phyloP scores from a whole-genome alignment of 2,329 filamentous ascomycete genomes.

The Mycogone perniciosa region DNA sequence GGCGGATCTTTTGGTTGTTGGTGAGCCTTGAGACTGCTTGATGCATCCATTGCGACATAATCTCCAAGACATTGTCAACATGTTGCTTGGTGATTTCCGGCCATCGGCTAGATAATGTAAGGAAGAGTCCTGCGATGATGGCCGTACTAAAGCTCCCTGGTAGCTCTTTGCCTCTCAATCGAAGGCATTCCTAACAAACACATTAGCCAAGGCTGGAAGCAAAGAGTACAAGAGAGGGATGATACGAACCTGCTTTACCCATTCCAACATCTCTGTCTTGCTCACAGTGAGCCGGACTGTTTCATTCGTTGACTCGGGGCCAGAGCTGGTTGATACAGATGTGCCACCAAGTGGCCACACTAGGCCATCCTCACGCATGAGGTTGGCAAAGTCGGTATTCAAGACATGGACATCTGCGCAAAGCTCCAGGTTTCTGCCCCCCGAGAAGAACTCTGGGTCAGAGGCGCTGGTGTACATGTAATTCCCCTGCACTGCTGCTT shows the following conservation, averaged over 20 bases:
- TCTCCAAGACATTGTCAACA: conserved; percentile 6
- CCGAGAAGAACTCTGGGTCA: conserved; percentile 15
- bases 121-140: conserved; percentile 15
- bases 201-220: neutral
- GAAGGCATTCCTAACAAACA: neutral
- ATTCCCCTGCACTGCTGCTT: conserved; percentile 20
- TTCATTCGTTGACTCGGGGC: conserved; percentile 1
- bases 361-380: conserved; percentile 11
- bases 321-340: neutral
- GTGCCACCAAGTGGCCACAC: neutral
- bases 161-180: conserved; percentile 14
- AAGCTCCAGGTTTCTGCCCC: conserved; percentile 18
- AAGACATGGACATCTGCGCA: conserved; percentile 22
- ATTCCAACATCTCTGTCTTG: conserved; percentile 8
- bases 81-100: conserved; percentile 9
- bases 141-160: conserved; percentile 15
- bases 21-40: neutral
- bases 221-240: neutral
- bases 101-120: conserved; percentile 15
- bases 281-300: conserved; percentile 6
- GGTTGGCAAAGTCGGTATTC: conserved; percentile 18
- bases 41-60: conserved; percentile 8
- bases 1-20: conserved; percentile 3
- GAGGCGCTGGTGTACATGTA: conserved; percentile 12
- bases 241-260: conserved; percentile 10